Base-by-base conservation (phyloP, 768 basidiomycete species). In the Dacryopinax spathularia region DNA sequence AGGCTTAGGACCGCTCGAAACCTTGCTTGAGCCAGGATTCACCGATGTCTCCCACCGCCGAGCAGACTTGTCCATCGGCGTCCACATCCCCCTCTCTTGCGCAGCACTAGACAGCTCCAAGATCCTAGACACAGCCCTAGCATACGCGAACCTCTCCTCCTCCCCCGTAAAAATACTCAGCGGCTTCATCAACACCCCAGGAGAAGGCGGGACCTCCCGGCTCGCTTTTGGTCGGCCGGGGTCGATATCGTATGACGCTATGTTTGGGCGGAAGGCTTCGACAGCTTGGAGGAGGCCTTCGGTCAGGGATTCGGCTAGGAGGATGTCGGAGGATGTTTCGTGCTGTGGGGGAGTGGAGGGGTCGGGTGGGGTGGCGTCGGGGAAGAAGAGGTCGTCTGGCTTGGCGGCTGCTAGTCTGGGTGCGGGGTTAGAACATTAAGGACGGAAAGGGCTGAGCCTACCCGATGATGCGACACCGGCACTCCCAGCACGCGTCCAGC, bases 101-200 rank as follows among this genome's bases (percentile, higher is more conserved):
- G 48, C 12, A 3, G 48, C 48, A 29, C 77, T 77, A 18, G 80
- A 80, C 81, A 84, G 84, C 71, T 85, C 82, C 64, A 78, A 72
- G 20, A 84, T 72, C 27, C 82, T 75, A 15, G 82, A 84, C 20
- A 84, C 77, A 1, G 83, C 84, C 37, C 83, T 78, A 73, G 81
- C 82, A 76, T 80, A 84, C 1, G 82, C 81, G 68, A 84, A 84
- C 34, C 80, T 78, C 70, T 85, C 83, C 67, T 84, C 84, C 69
- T 84, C 76, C 16, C 80, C 83, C 71, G 73, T 71, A 61, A 83
- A 83, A 41, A 84, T 82, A 1, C 80, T 77, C 25, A 84, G 67
- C n/a, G 73, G 78, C 65, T 81, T 77, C 61, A 84, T 77, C 22
- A 76, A 68, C 27, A 76, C 68, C 15, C 72, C 66, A 1, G 74